Percentiles rank a stretch among this genome's conserved stretches.
phyloP scores from a whole-genome alignment of 306 rosid genomes.

The Vigna nakashimae region DNA sequence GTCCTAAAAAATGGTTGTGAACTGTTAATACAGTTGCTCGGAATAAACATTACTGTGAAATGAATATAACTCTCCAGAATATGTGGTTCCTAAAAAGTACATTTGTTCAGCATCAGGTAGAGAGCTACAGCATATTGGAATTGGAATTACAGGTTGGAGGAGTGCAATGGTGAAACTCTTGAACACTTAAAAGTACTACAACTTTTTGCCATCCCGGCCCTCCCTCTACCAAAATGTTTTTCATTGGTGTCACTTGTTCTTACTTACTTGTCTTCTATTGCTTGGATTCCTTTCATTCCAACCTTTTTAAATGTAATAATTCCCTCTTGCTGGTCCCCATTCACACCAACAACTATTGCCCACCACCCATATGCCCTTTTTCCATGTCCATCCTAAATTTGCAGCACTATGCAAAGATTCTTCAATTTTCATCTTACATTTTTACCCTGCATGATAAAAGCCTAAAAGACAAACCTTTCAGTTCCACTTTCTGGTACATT shows the following conservation, averaged over 20 bases:
- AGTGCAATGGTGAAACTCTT: neutral
- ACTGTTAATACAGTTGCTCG: no score
- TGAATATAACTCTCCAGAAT: no score
- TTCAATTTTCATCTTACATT: neutral
- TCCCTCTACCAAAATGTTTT: slow-evolving; percentile 13
- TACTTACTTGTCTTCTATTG: slow-evolving; percentile 4
- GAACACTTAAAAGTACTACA: neutral
- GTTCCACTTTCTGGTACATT: neutral
- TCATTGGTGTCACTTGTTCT: slow-evolving; percentile 17
- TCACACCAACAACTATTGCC: slow-evolving; percentile 5
- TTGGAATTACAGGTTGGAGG: no score
- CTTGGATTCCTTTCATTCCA: slow-evolving; percentile 28
- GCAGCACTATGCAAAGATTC: neutral
- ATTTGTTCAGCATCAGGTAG: no score
- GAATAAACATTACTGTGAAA: no score
- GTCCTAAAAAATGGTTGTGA: no score
- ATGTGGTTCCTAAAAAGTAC: no score
- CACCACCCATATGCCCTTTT: neutral
- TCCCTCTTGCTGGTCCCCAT: slow-evolving; percentile 29
- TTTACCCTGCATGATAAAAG: slow-evolving; percentile 19
- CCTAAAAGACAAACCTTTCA: slow-evolving; percentile 3
- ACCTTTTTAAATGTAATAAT: slow-evolving; percentile 24
- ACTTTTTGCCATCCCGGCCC: slow-evolving; percentile 21
- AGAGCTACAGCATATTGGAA: no score
- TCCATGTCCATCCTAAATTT: slow-evolving; percentile 25